Evolutionary conservation across 768 basidiomycete species (phyloP), one percentile per base, ranked within the genome.

Genomic region (Pleurotus pulmonarius): DNA sequence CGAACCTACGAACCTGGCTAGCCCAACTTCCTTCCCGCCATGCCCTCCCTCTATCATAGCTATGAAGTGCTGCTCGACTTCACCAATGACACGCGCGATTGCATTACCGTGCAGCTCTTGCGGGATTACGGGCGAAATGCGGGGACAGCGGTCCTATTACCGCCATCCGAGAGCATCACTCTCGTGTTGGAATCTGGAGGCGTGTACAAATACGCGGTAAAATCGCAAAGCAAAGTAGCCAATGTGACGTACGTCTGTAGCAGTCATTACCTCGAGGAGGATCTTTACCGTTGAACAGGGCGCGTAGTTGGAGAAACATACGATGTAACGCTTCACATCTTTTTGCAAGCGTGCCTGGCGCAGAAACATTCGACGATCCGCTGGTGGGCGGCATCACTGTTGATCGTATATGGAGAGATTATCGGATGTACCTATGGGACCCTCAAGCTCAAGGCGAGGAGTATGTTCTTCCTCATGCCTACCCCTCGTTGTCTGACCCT

Each of bases 41-140:
- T 88, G 87, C 87, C 87, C 58, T 79, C 77, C 25, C 71, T 76
- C 61, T 74, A 82, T 12, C 78, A 85, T 67, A 67, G 65, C 58
- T 87, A 85, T 71, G 86, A 87, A 64, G 78, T 88, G 65, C 74
- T 82, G 55, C 81, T 88, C 66, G 83, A 85, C 66, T 79, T 89
- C 67, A 80, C 79, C 49, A 89, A 88, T 67, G 87, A 88, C 63
- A 86, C 84, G 13, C 80, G 75, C 62, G 83, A 85, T 64, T 78
- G 74, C 54, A 79, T 83, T 58, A 82, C 86, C 43, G 73, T 88
- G 38, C 86, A 88, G 65, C 76, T 86, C 26, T 70, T 85, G 58
- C 77, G 80, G 37, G 81, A 88, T 69, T 88, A 88, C 60, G 85
- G 83, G 46, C 75, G 79, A 51, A 76, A 76, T 49, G 70, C 78